Conservation (phyloP, 164 flowering plant species). For the Brasenia schreberi region DNA sequence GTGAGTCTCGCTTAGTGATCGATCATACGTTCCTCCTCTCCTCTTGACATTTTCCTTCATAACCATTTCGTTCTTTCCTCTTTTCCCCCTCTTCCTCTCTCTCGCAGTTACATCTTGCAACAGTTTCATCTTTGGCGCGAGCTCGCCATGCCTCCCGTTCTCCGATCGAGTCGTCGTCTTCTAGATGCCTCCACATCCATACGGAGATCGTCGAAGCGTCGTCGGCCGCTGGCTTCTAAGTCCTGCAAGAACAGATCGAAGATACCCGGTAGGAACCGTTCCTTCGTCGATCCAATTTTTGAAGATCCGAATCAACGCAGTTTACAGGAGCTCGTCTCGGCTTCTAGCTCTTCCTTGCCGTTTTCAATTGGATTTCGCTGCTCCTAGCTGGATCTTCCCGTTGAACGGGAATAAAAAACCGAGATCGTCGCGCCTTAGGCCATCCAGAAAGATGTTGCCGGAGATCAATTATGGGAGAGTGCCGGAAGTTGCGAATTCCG, state of each 20-base stretch:
- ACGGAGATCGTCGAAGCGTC: background rate
- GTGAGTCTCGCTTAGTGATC: too few species aligned
- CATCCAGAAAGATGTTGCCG: background rate
- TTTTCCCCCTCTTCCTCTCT: too few species aligned
- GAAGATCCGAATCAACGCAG: conserved; percentile 2
- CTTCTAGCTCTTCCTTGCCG: conserved; percentile 20
- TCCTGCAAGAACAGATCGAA: conserved; percentile 19
- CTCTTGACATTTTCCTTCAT: too few species aligned
- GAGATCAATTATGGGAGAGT: conserved; percentile 7
- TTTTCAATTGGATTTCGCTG: conserved; percentile 26
- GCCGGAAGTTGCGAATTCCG: conserved; percentile 10
- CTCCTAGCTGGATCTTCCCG: conserved; percentile 20
- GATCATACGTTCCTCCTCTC: too few species aligned
- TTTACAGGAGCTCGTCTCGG: conserved; percentile 11
- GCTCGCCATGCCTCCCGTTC: background rate
- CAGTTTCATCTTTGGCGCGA: background rate
- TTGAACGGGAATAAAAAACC: conserved; percentile 1
- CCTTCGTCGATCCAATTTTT: conserved; percentile 26
- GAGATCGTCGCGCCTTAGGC: background rate
- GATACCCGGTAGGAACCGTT: conserved; percentile 36
- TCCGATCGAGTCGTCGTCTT: background rate
- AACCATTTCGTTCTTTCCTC: too few species aligned
- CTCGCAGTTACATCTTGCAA: background rate
- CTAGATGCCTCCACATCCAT: background rate
- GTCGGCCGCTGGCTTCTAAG: background rate